A percentile compares a stretch with the other conserved stretches of the same genome.
Evolutionary conservation across 2,329 filamentous ascomycete species (phyloP).

Genomic region (Alternaria incomplexa): DNA sequence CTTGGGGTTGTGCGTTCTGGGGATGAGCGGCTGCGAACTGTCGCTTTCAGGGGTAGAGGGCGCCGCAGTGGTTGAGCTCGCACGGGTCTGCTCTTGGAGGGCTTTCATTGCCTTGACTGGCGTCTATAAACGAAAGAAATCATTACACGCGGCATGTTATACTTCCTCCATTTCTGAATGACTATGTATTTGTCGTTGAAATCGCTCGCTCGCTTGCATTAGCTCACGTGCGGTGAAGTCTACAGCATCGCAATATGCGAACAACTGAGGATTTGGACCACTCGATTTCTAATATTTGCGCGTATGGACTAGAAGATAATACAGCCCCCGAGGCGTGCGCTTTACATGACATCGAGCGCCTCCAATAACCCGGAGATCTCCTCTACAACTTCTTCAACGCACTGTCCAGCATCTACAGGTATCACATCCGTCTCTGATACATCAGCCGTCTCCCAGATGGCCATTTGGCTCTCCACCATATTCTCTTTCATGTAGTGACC

Average conservation of each 20-base stretch:
- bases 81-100: background rate
- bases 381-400: conserved; percentile 1
- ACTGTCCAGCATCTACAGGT: conserved; percentile 32
- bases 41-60: background rate
- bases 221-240: background rate
- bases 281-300: background rate
- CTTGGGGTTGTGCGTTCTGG: background rate
- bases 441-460: conserved; percentile 35
- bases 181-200: background rate
- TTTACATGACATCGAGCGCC: background rate
- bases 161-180: background rate
- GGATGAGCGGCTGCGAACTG: background rate
- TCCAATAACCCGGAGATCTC: background rate
- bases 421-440: conserved; percentile 46
- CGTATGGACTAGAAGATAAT: background rate
- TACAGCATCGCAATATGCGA: background rate
- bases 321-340: background rate
- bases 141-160: background rate
- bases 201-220: background rate
- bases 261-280: background rate
- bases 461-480: conserved; percentile 48
- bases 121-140: background rate
- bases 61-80: background rate
- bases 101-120: background rate
- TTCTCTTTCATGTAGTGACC: conserved; percentile 48